Base-by-base conservation (phyloP, 1,284 basidiomycete genomes). In the Trichosporon sp. region DNA sequence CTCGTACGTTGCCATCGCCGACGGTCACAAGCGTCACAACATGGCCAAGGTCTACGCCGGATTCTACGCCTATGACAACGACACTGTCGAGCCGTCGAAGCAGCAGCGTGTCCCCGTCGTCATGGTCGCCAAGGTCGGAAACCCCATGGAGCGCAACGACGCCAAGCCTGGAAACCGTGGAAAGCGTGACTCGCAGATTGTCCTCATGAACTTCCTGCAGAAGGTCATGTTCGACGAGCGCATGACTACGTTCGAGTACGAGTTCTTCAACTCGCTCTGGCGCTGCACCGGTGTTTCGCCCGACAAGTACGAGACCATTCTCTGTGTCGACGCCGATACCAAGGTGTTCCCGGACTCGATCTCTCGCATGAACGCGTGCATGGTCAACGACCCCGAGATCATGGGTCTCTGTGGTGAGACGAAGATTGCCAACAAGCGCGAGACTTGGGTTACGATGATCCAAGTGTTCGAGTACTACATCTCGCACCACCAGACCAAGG, bases 331-430 rank as follows among this genome's bases (percentile, higher is more conserved):
- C 84, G 96, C 96, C 62, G 96, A 99, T 82, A 97, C 94, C 65
- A 96, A 95, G 85, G 90, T 95, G 58, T 95, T 94, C 86, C 92
- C 92, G 21, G 94, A 96, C 81, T 92, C 92, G 65, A 80, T 96
- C 74, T 92, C 90, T 44, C 84, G 93, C 72, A 91, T 97, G 89
- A 89, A 89, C 59, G 90, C 92, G 62, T 93, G 92, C 75, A 95
- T 97, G 92, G 90, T 95, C 57, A 87, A 92, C 76, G 95, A 99
- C 78, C 86, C 88, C 71, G 91, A 97, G 79, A 95, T 99, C 74
- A 99, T 99, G 96, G 96, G 95, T 29, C 85, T 98, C 27, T 99
- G 96, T 77, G 96, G 95, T 37, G 95, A 99, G 84, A 99, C 96
- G 65, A 95, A 97, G 83, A 95, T 99, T 75, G 92, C 94, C 60